A percentile compares a stretch with the other conserved stretches of the same genome.
Evolutionary conservation across 352 stramenopile genomes (phyloP).

Genomic region (Phytophthora citrophthora): DNA sequence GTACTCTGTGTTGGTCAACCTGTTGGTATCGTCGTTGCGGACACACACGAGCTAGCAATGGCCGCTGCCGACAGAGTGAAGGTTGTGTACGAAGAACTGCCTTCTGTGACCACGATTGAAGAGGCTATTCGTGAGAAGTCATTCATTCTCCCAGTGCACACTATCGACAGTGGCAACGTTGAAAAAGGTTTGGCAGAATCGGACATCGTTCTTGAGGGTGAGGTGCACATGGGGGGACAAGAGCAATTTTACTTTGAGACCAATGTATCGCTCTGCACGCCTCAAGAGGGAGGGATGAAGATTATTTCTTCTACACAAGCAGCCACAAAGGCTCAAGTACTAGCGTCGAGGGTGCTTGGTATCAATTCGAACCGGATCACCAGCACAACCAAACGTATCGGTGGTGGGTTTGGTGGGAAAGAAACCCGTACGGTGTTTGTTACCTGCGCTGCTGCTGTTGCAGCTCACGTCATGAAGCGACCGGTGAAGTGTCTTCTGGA

Average conservation of each 20-base stretch:
- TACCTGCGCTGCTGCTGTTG: conserved; percentile 91
- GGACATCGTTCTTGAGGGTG: conserved; percentile 85
- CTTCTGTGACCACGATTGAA: conserved; percentile 94
- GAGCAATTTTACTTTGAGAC: conserved; percentile 98
- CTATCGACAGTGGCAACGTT: conserved; percentile 87
- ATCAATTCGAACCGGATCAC: conserved; percentile 92
- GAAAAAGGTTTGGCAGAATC: conserved; percentile 68
- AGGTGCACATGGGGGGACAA: conserved; percentile 91
- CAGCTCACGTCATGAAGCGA: conserved; percentile 85
- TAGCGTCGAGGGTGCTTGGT: conserved; percentile 91
- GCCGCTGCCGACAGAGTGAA: conserved; percentile 82
- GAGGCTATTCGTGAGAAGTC: conserved; percentile 94
- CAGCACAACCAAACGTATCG: conserved; percentile 94
- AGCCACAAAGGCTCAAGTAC: conserved; percentile 92
- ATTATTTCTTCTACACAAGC: conserved; percentile 96
- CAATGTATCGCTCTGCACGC: conserved; percentile 82
- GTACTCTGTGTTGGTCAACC: conserved; percentile 84
- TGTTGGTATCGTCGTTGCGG: conserved; percentile 83
- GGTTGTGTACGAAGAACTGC: conserved; percentile 90
- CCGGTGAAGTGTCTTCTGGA: conserved; percentile 93
- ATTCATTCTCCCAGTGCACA: conserved; percentile 88
- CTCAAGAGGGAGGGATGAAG: conserved; percentile 91
- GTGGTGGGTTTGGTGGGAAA: conserved; percentile 97
- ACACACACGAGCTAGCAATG: conserved; percentile 81
- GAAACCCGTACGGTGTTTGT: conserved; percentile 94